Evolutionary conservation across 192 early-diverging fungal species (phyloP), one percentile per base, ranked within the genome.

Genomic region (Irineochytrium annulatum): DNA sequence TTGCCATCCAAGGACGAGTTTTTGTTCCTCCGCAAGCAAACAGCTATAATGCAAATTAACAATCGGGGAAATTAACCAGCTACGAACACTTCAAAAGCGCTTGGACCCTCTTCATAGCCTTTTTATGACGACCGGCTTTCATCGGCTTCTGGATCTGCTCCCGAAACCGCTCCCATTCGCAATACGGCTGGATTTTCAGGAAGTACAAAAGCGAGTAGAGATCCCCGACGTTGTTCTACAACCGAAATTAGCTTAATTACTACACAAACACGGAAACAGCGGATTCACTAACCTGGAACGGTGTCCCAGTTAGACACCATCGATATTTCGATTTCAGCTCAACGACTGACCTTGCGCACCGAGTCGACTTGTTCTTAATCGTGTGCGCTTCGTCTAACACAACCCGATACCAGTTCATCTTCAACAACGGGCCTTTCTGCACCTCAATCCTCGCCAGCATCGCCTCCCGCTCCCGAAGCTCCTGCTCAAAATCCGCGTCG

Each of bases 21-120:
- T 60, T 93, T 93, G 3, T 79, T 86, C 16, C 90, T 79, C n/a
- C 90, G 74, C 20, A 93, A 66, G 33, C 65, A 67, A 31, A 59
- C 57, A 14, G 69, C 75, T 43, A n/a, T 28, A 33, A 27, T 41
- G n/a, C 13, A 55, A n/a, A n/a, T 6, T 17, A 33, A 1, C 16
- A 46, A 19, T 19, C 1, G 3, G 26, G 44, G 54, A 0, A 28
- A 49, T 22, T 6, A 5, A 41, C 13, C 28, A 35, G 2, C 5
- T 27, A 65, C n/a, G n/a, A n/a, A n/a, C 59, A 31, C 37, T 74
- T 74, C 14, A 93, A 59, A 1, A 91, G 59, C 8, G 71, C 77
- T 43, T 85, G 80, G 3, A 88, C 64, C 14, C 84, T 60, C 51
- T 80, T 63, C 63, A 88, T 70, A 0, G 74, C 79, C 19, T 60